phyloP scores from a whole-genome alignment of 2,329 filamentous ascomycete species.

The Tolypocladium album region DNA sequence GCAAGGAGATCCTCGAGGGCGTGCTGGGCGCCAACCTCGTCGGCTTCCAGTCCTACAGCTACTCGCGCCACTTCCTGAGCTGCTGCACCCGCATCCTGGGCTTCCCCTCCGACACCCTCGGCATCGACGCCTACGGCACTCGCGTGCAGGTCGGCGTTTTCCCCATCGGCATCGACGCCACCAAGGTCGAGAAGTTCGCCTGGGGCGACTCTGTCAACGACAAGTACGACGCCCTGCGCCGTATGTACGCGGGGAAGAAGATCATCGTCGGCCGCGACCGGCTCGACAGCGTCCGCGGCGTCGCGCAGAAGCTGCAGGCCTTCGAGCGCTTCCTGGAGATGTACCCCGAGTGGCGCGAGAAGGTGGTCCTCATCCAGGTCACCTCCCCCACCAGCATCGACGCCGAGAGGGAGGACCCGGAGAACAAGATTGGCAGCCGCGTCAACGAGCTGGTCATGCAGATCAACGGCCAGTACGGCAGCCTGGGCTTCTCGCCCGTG shows the following conservation, averaged over 20 bases:
- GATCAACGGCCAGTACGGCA: constrained; percentile 87
- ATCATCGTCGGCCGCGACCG: constrained; percentile 91
- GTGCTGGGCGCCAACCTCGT: constrained; percentile 86
- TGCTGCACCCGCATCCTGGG: constrained; percentile 86
- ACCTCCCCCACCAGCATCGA: constrained; percentile 78
- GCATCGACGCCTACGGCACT: constrained; percentile 80
- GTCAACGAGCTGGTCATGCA: constrained; percentile 84
- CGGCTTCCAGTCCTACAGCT: constrained; percentile 92
- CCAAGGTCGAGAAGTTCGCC: constrained; percentile 62
- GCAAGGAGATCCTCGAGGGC: constrained; percentile 85
- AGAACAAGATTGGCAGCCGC: constrained; percentile 74
- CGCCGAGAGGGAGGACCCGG: constrained; percentile 64
- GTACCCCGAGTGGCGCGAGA: constrained; percentile 84
- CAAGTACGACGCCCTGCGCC: constrained; percentile 61
- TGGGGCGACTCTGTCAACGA: constrained; percentile 61
- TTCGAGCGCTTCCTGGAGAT: constrained; percentile 86
- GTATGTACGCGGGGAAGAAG: constrained; percentile 79
- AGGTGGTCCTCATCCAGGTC: constrained; percentile 89
- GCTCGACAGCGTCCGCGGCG: constrained; percentile 84
- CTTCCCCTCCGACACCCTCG: constrained; percentile 76
- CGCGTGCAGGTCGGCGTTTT: constrained; percentile 89
- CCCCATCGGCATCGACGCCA: constrained; percentile 89
- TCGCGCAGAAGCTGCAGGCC: constrained; percentile 90
- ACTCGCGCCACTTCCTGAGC: constrained; percentile 87
- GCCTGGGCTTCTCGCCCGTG: constrained; percentile 78